Base-by-base conservation (phyloP, 2,329 filamentous ascomycete species). In the Rhynchosporium graminicola region DNA sequence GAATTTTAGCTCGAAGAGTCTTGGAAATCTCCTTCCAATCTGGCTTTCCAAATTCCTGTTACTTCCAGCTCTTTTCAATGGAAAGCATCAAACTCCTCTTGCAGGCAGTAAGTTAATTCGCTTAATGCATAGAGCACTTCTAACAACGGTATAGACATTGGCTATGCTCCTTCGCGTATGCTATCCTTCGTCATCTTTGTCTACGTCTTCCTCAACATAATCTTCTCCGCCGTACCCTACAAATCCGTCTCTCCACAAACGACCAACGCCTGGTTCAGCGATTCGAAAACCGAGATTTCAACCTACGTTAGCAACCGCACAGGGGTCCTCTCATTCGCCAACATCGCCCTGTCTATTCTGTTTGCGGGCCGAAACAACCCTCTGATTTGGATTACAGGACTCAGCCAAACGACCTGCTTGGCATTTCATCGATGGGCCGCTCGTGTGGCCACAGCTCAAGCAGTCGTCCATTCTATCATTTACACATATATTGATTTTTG, bases 371-470 rank as follows among this genome's bases (percentile, higher is more conserved):
- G 68, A 2, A 70, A 66, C 57, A 68, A 68, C 42, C 31, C 65
- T n/a, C 57, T 70, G 10, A 60, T 70, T 15, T 67, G 62, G 57
- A 20, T 65, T 1, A 63, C 65, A 0, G 64, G 61, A 26, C 83
- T 80, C 80, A 77, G 74, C 0, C 77, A 81, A 63, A 76, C 76
- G 0, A 83, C 82, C 0, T 83, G 75, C 58, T 63, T 83, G 3
- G 68, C 83, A 0, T 72, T 83, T 0, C 81, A 84, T 64, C 75
- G 80, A 10, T 83, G 79, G 79, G 71, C 80, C 1, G 81, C 80
- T 0, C 71, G 76, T 28, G 72, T 83, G 7, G 77, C 74, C 31
- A 76, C 76, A 1, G 50, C 82, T 0, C 76, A 85, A 52, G 79
- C 77, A 0, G 69, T 77, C 8, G 51, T 83, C 0, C 82, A 85